Base-by-base conservation (phyloP, 495 filamentous ascomycete species). In the Aspergillus cristatus region DNA sequence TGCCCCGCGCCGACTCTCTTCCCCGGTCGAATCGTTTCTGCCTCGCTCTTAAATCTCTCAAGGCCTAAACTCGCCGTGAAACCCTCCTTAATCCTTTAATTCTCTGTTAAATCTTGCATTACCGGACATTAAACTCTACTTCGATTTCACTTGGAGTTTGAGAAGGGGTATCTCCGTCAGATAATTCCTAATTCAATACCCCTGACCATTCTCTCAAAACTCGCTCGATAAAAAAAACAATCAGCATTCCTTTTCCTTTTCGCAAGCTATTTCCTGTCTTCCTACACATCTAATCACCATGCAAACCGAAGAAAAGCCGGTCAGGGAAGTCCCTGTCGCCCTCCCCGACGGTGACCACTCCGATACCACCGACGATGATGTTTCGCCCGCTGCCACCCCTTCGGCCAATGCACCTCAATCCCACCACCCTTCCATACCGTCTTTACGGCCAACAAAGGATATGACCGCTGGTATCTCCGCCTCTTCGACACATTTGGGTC, bases 401-500 rank as follows among this genome's bases (percentile, higher is more conserved):
- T 24, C 20, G 4, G n/a, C n/a, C n/a, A n/a, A n/a, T n/a, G 20
- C 20, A 24, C 20, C 16, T 7, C 38, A 26, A 18, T 30, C 18
- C 13, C 4, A 24, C 20, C 36, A 34, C 38, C 32, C 45, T 15
- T 55, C 58, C 3, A 47, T 48, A 2, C 58, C 62, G 6, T 42
- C 50, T 18, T 45, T 62, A 15, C 54, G 51, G 7, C 47, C 55
- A 25, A 48, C 41, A 36, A 48, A 45, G 43, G 50, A 66, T 46
- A 17, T 46, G 35, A 40, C 55, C 1, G 56, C 58, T 6, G 65
- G 64, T 30, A 84, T 91, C 70, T 82, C 71, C 37, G 60, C 82
- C 2, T 84, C 81, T 14, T 90, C 89, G 14, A 86, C 79, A 35
- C 84, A 83, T 37, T 58, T 93, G 18, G 89, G 83, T n/a, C 75